Evolutionary conservation across 306 rosid genomes (phyloP).

Genomic region (Pterocarpus santalinus): DNA sequence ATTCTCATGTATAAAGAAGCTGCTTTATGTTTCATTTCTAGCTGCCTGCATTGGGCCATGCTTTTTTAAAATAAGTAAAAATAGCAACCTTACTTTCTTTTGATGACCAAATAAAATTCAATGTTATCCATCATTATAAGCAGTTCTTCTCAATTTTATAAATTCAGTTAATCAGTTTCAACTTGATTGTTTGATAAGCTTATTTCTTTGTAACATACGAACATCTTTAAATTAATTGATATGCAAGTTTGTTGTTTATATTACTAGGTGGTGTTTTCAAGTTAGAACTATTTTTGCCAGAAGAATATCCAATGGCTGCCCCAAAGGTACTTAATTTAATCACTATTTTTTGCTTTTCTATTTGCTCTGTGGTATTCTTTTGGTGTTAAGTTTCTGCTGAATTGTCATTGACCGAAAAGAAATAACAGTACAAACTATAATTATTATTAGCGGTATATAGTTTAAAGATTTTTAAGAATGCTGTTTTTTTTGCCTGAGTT

Average conservation of each 20-base stretch:
- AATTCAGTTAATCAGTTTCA: neutral
- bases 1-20: neutral
- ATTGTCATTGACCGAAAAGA: slow-evolving; percentile 15
- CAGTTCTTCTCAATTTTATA: neutral
- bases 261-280: slow-evolving; percentile 92
- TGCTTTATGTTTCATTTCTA: neutral
- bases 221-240: neutral
- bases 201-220: neutral
- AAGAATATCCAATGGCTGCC: slow-evolving; percentile 99
- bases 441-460: neutral
- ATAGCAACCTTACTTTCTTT: neutral
- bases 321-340: slow-evolving; percentile 75
- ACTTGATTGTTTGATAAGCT: slow-evolving; percentile 13
- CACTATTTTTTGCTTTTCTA: slow-evolving; percentile 28
- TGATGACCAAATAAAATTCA: slow-evolving; percentile 5
- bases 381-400: slow-evolving; percentile 16
- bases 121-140: neutral
- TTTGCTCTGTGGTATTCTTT: neutral
- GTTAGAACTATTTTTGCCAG: slow-evolving; percentile 95
- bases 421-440: neutral
- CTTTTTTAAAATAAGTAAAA: neutral
- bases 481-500: neutral
- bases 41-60: neutral
- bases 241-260: slow-evolving; percentile 36
- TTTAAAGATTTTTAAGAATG: slow-evolving; percentile 13